Evolutionary conservation across 2,329 filamentous ascomycete species (phyloP).

Genomic region (Fusarium nurragi): DNA sequence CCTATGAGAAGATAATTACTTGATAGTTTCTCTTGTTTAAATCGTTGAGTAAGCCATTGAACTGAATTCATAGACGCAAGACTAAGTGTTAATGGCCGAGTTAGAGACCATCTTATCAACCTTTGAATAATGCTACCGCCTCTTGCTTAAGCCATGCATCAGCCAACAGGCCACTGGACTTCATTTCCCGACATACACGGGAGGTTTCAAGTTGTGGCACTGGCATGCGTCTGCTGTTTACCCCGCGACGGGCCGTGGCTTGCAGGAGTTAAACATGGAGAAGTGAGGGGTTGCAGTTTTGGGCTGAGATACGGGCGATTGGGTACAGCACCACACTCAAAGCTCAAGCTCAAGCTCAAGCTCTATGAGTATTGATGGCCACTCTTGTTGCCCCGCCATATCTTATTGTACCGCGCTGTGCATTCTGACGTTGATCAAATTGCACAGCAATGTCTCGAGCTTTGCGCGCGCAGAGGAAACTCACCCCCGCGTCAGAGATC

Average conservation of each 20-base stretch:
- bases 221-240: constrained; percentile 7
- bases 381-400: constrained; percentile 19
- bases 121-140: not conserved
- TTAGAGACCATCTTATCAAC: not conserved
- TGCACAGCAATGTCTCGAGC: not conserved
- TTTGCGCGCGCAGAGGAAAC: constrained; percentile 6
- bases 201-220: constrained; percentile 7
- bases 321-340: not conserved
- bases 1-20: not conserved
- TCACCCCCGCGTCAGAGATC: constrained; percentile 24
- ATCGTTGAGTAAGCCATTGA: not conserved
- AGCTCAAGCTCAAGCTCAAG: constrained; percentile 6
- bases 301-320: constrained; percentile 9
- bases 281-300: constrained; percentile 40
- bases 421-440: not conserved
- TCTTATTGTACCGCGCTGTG: not conserved
- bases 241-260: constrained; percentile 38
- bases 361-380: constrained; percentile 13
- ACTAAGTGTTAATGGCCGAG: not conserved
- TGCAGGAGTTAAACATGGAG: constrained; percentile 43
- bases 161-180: not conserved
- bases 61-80: not conserved
- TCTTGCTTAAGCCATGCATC: not conserved
- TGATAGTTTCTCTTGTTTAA: not conserved
- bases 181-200: constrained; percentile 3